phyloP scores from a whole-genome alignment of 2,329 filamentous ascomycete genomes.

The Periconia sp. region DNA sequence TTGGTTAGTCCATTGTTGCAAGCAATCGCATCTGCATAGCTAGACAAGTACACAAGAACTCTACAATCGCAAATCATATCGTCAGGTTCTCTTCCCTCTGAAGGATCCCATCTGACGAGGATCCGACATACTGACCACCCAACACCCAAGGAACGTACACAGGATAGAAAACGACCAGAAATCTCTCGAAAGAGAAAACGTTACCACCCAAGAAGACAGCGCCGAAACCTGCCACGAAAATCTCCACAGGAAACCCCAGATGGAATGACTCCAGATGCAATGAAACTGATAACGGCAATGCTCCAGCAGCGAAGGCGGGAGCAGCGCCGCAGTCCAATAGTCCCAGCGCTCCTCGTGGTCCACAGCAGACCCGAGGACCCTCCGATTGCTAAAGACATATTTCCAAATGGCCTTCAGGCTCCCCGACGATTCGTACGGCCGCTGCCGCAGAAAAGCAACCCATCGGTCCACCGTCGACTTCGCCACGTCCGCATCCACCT shows the following conservation, averaged over 20 bases:
- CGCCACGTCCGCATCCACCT: neutral
- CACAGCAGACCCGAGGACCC: neutral
- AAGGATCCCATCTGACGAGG: too few relatives aligned
- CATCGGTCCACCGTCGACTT: neutral
- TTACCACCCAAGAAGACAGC: neutral
- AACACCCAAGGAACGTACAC: too few relatives aligned
- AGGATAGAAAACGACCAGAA: too few relatives aligned
- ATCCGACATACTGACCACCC: too few relatives aligned
- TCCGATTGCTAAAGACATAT: neutral
- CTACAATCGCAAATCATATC: too few relatives aligned
- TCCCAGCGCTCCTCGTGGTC: neutral
- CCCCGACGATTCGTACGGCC: neutral
- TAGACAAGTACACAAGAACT: too few relatives aligned
- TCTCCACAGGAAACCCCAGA: neutral
- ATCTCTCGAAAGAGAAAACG: neutral
- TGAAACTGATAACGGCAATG: neutral
- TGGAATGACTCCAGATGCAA: neutral
- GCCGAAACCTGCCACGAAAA: neutral
- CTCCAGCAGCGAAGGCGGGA: neutral
- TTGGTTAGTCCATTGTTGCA: too few relatives aligned
- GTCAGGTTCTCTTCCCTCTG: too few relatives aligned
- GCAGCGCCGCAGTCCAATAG: neutral
- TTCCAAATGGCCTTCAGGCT: neutral
- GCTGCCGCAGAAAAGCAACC: constrained; percentile 1
- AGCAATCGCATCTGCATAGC: too few relatives aligned